phyloP scores from a whole-genome alignment of 768 basidiomycete genomes.

The Cyathus striatus region DNA sequence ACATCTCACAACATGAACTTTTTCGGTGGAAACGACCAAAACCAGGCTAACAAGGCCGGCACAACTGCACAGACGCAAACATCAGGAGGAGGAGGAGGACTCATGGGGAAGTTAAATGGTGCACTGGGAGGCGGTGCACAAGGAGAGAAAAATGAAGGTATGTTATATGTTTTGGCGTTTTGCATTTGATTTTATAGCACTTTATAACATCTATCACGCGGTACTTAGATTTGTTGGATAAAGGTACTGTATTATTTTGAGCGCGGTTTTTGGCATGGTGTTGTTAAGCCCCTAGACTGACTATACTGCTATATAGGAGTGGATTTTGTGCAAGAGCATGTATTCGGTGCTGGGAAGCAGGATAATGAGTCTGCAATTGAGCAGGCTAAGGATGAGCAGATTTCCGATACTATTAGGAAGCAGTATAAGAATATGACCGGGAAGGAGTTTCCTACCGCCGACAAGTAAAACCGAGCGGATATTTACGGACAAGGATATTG shows the following conservation, averaged over 20 bases:
- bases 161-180: background rate
- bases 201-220: background rate
- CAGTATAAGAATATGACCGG: conserved; percentile 31
- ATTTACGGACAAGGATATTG: no score
- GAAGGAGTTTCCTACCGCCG: conserved; percentile 26
- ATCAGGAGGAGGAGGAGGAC: conserved; percentile 12
- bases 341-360: conserved; percentile 30
- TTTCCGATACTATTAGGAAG: conserved; percentile 30
- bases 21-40: conserved; percentile 7
- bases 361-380: conserved; percentile 36
- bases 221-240: conserved; percentile 29
- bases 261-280: background rate
- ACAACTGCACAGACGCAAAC: background rate
- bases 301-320: conserved; percentile 17
- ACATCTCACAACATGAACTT: conserved; percentile 11
- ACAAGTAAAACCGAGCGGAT: no score
- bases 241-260: conserved; percentile 14
- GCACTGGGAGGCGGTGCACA: conserved; percentile 23
- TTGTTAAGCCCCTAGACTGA: background rate
- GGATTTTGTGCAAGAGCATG: conserved; percentile 34
- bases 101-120: conserved; percentile 24
- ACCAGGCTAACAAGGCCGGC: no score
- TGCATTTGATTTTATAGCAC: background rate
- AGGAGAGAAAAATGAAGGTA: conserved; percentile 31
- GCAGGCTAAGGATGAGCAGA: conserved; percentile 37